Percentiles rank a stretch among this genome's conserved stretches.
These are phyloP conservation scores for Hansfordia pulvinata DNA, from an alignment of 2,329 filamentous ascomycete genomes.

Conservation along the genomic window DNA sequence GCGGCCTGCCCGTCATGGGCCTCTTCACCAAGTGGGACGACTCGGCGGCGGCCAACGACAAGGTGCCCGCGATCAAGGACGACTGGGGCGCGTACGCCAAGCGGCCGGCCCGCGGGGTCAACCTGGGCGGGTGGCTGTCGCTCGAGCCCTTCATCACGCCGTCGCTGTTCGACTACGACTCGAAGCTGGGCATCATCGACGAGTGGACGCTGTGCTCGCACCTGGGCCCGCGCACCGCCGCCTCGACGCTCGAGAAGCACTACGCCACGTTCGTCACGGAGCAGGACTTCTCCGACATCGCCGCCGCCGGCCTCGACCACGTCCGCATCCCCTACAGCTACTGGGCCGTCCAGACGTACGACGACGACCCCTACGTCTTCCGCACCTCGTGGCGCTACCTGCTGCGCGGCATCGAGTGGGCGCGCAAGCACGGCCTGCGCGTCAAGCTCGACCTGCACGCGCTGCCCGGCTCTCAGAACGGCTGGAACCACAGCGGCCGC, in stretches of 20 bases:
- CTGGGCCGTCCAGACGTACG: conserved; percentile 82
- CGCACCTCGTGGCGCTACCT: conserved; percentile 89
- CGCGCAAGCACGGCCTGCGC: conserved; percentile 78
- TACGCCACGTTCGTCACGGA: conserved; percentile 84
- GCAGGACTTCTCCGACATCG: conserved; percentile 71
- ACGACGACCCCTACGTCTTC: conserved; percentile 75
- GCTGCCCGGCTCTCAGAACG: conserved; percentile 88
- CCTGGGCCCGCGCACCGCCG: conserved; percentile 52
- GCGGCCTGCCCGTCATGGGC: conserved; percentile 83
- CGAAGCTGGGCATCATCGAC: conserved; percentile 57
- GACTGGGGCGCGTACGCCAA: conserved; percentile 64
- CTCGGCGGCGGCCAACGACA: conserved; percentile 59
- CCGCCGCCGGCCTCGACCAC: conserved; percentile 81
- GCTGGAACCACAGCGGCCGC: conserved; percentile 90
- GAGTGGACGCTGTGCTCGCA: conserved; percentile 69
- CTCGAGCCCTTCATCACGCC: conserved; percentile 94
- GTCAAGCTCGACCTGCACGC: conserved; percentile 89
- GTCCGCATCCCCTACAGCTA: conserved; percentile 94
- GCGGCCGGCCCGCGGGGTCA: conserved; percentile 76
- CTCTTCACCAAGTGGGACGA: conserved; percentile 80
- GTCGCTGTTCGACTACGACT: conserved; percentile 66
- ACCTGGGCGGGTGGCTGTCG: conserved; percentile 86
- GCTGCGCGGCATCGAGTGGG: conserved; percentile 84
- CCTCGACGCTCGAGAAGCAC: conserved; percentile 67
- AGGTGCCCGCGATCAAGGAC: conserved; percentile 66